Base-by-base conservation (phyloP, 805 yeast genomes). In the Dipodascus albidus region DNA sequence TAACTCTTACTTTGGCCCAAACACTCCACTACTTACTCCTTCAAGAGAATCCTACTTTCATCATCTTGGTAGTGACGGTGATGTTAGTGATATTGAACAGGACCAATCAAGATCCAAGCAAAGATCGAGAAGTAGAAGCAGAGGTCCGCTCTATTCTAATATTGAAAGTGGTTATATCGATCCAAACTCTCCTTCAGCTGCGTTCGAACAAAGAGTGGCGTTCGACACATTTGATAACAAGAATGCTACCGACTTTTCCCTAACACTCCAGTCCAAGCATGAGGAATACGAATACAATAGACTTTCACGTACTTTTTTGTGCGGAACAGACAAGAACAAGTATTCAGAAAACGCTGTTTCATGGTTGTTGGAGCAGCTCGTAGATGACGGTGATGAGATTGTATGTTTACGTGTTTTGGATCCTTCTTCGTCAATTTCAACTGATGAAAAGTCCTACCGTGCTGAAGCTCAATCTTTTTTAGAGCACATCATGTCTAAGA, bases 361-460 rank as follows among this genome's bases (percentile, higher is more conserved):
- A 49, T 76, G 79, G 79, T 64, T 75, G 1, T 56, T 76, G 2
- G 74, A 71, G 42, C 73, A 75, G 54, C 63, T 76, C 53, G 63
- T 71, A 17, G 67, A 64, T 22, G 77, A 76, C 53, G 74, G 75
- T 20, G 80, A 76, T 56, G 76, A 74, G 20, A 58, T 76, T 3
- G 73, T 76, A 1, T 71, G 76, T 41, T 58, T 76, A 19, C 64
- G 75, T 27, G 79, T 73, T 3, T 59, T 76, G 3, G 70, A 74
- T 2, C 67, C 68, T 22, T 57, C 60, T 20, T 56, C 53, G 49
- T 53, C 58, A 19, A 41, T 60, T n/a, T 52, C 54, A 42, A 53
- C 61, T 20, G 63, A 57, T 27, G 57, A 54, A 38, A 54, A 55
- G 20, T 53, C 55, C 14, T 73, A 74, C 55, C 61, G 69, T 22